Conservation (phyloP, 2,329 filamentous ascomycete genomes). For the Escovopsis sp. region DNA sequence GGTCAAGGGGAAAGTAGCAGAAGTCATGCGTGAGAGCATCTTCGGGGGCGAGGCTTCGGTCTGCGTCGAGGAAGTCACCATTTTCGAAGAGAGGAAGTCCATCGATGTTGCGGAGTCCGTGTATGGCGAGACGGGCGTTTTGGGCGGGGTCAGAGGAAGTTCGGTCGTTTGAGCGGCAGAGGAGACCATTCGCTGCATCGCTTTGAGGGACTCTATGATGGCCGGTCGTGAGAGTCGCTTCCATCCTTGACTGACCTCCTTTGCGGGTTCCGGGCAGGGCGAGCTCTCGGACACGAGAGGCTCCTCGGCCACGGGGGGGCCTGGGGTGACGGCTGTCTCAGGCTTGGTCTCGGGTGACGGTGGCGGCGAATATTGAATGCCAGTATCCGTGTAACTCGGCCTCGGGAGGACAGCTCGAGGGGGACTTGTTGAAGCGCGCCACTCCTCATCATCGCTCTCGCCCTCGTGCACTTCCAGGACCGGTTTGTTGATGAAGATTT, state of each 20-base stretch:
- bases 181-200: constrained; percentile 44
- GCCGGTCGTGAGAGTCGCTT: constrained; percentile 46
- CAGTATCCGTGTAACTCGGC: constrained; percentile 55
- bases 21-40: constrained; percentile 10
- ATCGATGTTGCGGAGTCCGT: constrained; percentile 26
- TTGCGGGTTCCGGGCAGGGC: constrained; percentile 37
- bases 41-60: constrained; percentile 25
- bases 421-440: constrained; percentile 14
- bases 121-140: constrained; percentile 42
- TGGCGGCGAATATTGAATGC: constrained; percentile 71
- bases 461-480: constrained; percentile 43
- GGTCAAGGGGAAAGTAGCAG: constrained; percentile 22
- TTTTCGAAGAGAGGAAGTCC: constrained; percentile 15
- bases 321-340: not conserved
- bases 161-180: constrained; percentile 13
- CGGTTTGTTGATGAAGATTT: constrained; percentile 36
- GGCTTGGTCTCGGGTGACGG: constrained; percentile 47
- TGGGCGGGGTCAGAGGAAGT: constrained; percentile 43
- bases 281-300: constrained; percentile 25
- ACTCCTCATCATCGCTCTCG: constrained; percentile 29
- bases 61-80: constrained; percentile 47
- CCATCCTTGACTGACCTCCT: constrained; percentile 59
- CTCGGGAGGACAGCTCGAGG: constrained; percentile 13
- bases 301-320: constrained; percentile 28
- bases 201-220: constrained; percentile 29